phyloP scores from a whole-genome alignment of 140 eudicot genomes.

The Flaveria floridana region DNA sequence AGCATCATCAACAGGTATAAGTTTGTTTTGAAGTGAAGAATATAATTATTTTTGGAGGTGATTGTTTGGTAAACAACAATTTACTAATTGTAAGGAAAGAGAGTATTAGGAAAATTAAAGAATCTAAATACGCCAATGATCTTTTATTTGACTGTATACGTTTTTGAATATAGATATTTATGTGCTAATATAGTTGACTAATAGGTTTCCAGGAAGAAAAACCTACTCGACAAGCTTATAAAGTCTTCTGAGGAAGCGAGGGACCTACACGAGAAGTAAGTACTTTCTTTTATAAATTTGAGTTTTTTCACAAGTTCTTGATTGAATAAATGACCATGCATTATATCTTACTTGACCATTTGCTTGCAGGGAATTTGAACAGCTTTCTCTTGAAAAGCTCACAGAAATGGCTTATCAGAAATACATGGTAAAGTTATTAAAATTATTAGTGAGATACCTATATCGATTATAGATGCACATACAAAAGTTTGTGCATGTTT shows the following conservation, averaged over 20 bases:
- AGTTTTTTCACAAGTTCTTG: neutral
- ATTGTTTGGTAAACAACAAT: neutral
- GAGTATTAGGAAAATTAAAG: conserved; percentile 16
- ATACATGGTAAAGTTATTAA: conserved; percentile 63
- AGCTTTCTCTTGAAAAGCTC: conserved; percentile 66
- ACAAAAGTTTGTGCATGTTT: neutral
- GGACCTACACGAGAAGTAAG: conserved; percentile 75
- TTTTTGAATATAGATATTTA: neutral
- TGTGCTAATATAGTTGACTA: conserved; percentile 16
- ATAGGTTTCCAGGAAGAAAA: conserved; percentile 66
- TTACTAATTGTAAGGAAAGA: neutral
- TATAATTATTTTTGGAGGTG: neutral
- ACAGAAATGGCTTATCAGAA: conserved; percentile 72
- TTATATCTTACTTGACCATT: neutral
- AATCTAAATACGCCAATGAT: conserved; percentile 9
- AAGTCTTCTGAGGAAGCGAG: conserved; percentile 52
- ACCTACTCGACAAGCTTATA: conserved; percentile 48
- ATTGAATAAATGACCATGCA: neutral
- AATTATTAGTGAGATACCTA: neutral
- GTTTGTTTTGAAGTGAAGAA: conserved; percentile 7
- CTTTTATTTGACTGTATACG: neutral
- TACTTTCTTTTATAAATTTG: conserved; percentile 11
- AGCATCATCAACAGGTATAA: conserved; percentile 59
- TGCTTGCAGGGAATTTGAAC: conserved; percentile 66
- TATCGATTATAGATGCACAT: neutral